Conservation (phyloP, 306 rosid species). For the Fragaria ananassa region DNA sequence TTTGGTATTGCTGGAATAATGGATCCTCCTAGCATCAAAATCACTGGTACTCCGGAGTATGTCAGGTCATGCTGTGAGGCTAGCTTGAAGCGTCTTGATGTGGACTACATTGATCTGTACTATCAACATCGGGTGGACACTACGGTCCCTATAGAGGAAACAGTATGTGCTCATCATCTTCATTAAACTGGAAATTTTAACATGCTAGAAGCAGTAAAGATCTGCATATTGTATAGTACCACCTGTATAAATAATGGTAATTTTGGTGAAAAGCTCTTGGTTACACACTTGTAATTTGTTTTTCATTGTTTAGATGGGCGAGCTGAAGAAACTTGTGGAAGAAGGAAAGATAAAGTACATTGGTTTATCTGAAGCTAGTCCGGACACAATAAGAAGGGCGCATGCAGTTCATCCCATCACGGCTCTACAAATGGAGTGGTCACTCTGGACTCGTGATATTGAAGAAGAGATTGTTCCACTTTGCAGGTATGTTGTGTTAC, state of each 20-base stretch:
- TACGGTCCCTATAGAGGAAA: constrained; percentile 68
- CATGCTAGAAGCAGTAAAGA: not conserved
- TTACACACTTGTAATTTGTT: not conserved
- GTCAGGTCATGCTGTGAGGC: constrained; percentile 65
- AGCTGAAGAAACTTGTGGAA: constrained; percentile 72
- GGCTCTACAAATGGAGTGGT: constrained; percentile 75
- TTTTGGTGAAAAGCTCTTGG: no score
- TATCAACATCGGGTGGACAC: constrained; percentile 74
- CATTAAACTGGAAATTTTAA: no score
- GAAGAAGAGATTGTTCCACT: constrained; percentile 71
- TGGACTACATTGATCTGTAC: constrained; percentile 72
- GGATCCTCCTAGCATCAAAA: constrained; percentile 15
- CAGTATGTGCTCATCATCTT: constrained; percentile 29
- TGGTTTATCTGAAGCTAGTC: constrained; percentile 74
- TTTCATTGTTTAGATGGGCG: constrained; percentile 48
- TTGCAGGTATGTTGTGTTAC: constrained; percentile 51
- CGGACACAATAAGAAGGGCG: constrained; percentile 74
- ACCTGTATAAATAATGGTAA: not conserved
- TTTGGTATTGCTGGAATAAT: constrained; percentile 49
- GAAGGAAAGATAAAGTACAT: constrained; percentile 74
- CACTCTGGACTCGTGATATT: constrained; percentile 73
- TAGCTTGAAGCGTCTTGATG: constrained; percentile 68
- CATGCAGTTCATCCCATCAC: constrained; percentile 81
- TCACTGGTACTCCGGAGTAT: constrained; percentile 69
- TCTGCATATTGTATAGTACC: not conserved